phyloP scores from a whole-genome alignment of 306 rosid species.

The Pterocarpus macrocarpus region DNA sequence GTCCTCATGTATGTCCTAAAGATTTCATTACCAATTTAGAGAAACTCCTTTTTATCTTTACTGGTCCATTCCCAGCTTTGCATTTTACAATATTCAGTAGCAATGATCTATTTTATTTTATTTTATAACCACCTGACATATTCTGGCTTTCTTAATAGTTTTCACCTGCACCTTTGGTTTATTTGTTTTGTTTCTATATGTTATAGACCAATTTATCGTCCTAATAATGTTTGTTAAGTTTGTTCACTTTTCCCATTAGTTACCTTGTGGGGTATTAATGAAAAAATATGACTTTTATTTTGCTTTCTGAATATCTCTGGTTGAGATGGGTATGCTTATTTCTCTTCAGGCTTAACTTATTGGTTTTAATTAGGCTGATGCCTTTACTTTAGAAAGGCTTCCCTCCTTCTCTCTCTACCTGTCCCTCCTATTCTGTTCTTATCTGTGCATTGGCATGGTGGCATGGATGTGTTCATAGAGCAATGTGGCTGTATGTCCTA shows the following conservation, averaged over 20 bases:
- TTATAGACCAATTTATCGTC: background rate
- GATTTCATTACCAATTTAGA: slow-evolving; percentile 15
- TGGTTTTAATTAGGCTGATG: background rate
- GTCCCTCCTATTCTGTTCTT: background rate
- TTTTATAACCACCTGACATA: background rate
- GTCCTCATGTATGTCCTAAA: background rate
- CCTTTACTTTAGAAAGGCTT: background rate
- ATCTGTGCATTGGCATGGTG: background rate
- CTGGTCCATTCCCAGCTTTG: slow-evolving; percentile 16
- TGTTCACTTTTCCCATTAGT: slow-evolving; percentile 14
- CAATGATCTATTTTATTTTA: background rate
- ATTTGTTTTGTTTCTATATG: background rate
- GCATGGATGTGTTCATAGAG: background rate
- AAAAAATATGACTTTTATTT: slow-evolving; percentile 3
- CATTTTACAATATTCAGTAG: background rate
- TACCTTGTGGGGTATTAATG: background rate
- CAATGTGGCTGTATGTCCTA: background rate
- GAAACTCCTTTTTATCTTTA: background rate
- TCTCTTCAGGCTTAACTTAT: background rate
- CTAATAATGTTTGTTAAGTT: slow-evolving; percentile 14
- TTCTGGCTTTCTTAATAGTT: slow-evolving; percentile 4
- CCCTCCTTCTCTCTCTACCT: background rate
- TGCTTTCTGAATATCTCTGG: slow-evolving; percentile 3
- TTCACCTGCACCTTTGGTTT: slow-evolving; percentile 20
- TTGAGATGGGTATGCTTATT: slow-evolving; percentile 36